Base-by-base conservation (phyloP, 352 stramenopile species). In the Phytophthora constricta region DNA sequence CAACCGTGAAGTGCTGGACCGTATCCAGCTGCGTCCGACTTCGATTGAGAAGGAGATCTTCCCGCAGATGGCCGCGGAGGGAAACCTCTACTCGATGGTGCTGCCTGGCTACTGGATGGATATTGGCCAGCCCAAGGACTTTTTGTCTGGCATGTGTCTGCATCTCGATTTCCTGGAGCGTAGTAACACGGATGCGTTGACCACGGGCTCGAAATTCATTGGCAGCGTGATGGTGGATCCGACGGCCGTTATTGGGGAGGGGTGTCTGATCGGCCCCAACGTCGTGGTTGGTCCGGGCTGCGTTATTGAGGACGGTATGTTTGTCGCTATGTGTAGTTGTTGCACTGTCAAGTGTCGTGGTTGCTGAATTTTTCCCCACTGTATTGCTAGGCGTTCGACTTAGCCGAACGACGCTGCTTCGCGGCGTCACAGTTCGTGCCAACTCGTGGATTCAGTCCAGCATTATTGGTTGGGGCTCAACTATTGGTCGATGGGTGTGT, bases 31-130 rank as follows among this genome's bases (percentile, higher is more conserved):
- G 31, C 81, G 85, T 22, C 90, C 90, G n/a, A 97, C 90, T 23
- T 97, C 90, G 16, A 96, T 97, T 59, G 90, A 97, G 65, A 93
- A 93, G 62, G 90, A 97, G 67, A 84, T 97, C 34, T 97, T 97
- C 65, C 90, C 90, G 26, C 84, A 92, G 51, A 97, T 97, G 88
- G 90, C 90, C 11, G 86, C 85, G 11, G 90, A 97, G 46, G 86
- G 86, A 39, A 91, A 94, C 51, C 56, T 97, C 8, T 97, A 76
- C 68, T 88, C 86, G 39, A 96, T 97, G 86, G 74, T 90, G 46
- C 62, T 97, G 45, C 82, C 82, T 2, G 90, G 89, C 14, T 97
- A 96, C 73, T 97, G 90, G 90, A 96, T 96, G 86, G 90, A 97
- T 48, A 93, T 97, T 39, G 90, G 90, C 13, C 88, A 97, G 77